These are phyloP conservation scores for Blepharisma undulans DNA, from an alignment of 169 alveolate species.

Conservation along the genomic window DNA sequence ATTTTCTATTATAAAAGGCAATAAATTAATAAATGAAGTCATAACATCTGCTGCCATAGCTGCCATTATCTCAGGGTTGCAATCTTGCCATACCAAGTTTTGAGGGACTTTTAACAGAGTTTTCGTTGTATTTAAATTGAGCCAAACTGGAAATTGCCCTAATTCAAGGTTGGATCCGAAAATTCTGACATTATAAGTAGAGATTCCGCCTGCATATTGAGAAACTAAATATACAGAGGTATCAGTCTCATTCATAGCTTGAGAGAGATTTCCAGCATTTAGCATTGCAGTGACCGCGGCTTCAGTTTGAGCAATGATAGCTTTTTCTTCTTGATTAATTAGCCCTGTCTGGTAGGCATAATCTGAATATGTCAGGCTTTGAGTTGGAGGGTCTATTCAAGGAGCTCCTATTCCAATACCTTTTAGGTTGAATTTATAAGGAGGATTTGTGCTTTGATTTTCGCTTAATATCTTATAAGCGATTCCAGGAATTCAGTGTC, in stretches of 20 bases:
- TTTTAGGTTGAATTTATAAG: neutral
- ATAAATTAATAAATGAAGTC: neutral
- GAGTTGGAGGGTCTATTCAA: neutral
- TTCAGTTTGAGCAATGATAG: neutral
- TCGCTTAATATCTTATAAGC: neutral
- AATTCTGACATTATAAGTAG: neutral
- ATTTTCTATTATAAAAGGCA: neutral
- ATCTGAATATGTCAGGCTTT: neutral
- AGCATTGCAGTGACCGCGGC: neutral
- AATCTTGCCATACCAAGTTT: neutral
- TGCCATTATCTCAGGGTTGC: neutral
- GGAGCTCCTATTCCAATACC: conserved; percentile 8
- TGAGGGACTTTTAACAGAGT: neutral
- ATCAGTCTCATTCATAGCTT: neutral
- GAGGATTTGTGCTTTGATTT: neutral
- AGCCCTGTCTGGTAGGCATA: neutral
- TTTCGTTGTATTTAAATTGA: neutral
- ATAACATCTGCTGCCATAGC: neutral
- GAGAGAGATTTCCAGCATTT: neutral
- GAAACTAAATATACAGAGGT: neutral
- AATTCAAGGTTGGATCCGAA: neutral
- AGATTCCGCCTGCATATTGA: conserved; percentile 18
- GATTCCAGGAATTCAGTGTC: conserved; percentile 30
- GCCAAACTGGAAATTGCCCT: neutral
- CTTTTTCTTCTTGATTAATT: neutral